Evolutionary conservation across 768 basidiomycete genomes (phyloP), one percentile per base, ranked within the genome.

Genomic region (Gloeopeniophorella convolvens): DNA sequence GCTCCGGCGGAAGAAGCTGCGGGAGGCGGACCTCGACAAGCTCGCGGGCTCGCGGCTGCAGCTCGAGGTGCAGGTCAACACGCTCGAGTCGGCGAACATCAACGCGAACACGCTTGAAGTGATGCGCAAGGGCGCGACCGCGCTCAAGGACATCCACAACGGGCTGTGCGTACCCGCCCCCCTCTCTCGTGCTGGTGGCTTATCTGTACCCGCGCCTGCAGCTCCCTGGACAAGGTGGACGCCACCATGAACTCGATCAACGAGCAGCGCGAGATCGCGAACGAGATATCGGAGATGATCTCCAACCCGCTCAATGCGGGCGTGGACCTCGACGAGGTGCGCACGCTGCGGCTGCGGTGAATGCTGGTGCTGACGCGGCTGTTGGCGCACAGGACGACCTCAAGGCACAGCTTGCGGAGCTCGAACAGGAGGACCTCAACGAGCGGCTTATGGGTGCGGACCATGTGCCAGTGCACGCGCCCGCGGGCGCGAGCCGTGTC

Each of bases 41-140:
- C 71, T 98, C 57, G 78, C 82, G 40, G 89, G 89, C 11, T 87
- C 85, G 45, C 80, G 90, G 57, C 67, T 97, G 65, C 95, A 96
- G 61, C 77, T 99, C 26, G 95, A 97, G 71, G 84, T 89, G 67
- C 95, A 98, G 72, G 85, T 98, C 51, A 94, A 94, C 70, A 95
- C 95, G 16, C 78, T 98, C 37, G 96, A 98, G 68, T 90, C 89
- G 13, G 96, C 96, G 36, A 98, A 97, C 72, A 77, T 98, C 68
- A 98, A 99, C 66, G 85, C 88, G 62, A 93, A 97, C 76, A 97
- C 93, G 12, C 91, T 99, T 88, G 74, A 79, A 18, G 93, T 89
- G 23, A 96, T 99, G 89, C 96, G 93, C 85, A 87, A 88, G 67
- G 95, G 89, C 31, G 79, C 92, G 0, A 82, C 85, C 54, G 96